A percentile compares a stretch with the other conserved stretches of the same genome.
These are phyloP conservation scores for Melianthus villosus DNA, from an alignment of 441 rosid genomes.

Conservation along the genomic window DNA sequence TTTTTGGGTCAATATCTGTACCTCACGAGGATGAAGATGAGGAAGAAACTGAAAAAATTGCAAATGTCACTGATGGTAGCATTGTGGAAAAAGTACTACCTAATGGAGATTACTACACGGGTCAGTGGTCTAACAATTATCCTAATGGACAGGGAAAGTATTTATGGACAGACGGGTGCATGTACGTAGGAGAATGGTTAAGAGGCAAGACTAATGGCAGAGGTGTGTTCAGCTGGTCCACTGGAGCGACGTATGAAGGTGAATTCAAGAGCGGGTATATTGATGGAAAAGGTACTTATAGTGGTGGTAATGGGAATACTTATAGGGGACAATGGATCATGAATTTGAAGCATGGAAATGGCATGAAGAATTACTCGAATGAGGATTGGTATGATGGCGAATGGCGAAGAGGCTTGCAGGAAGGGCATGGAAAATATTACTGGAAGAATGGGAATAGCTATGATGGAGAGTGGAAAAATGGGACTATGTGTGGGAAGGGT, in stretches of 20 bases:
- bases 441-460: constrained; percentile 73
- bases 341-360: constrained; percentile 76
- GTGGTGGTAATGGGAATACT: constrained; percentile 43
- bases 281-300: constrained; percentile 88
- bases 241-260: constrained; percentile 88
- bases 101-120: constrained; percentile 51
- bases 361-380: constrained; percentile 39
- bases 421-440: constrained; percentile 78
- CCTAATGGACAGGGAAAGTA: constrained; percentile 83
- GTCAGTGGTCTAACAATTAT: constrained; percentile 40
- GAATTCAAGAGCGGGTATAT: constrained; percentile 73
- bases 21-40: constrained; percentile 30
- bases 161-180: constrained; percentile 84
- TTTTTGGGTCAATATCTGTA: constrained; percentile 30
- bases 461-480: constrained; percentile 71
- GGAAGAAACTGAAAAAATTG: constrained; percentile 10
- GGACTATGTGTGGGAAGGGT: constrained; percentile 61
- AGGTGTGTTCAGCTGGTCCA: constrained; percentile 86
- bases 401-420: constrained; percentile 69
- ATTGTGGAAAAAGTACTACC: constrained; percentile 32
- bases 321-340: constrained; percentile 74
- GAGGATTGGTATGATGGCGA: constrained; percentile 83
- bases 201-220: constrained; percentile 67
- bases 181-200: constrained; percentile 83
- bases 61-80: constrained; percentile 5